Evolutionary conservation across 805 yeast genomes (phyloP), one percentile per base, ranked within the genome.

Genomic region (Spathaspora gorwiae): DNA sequence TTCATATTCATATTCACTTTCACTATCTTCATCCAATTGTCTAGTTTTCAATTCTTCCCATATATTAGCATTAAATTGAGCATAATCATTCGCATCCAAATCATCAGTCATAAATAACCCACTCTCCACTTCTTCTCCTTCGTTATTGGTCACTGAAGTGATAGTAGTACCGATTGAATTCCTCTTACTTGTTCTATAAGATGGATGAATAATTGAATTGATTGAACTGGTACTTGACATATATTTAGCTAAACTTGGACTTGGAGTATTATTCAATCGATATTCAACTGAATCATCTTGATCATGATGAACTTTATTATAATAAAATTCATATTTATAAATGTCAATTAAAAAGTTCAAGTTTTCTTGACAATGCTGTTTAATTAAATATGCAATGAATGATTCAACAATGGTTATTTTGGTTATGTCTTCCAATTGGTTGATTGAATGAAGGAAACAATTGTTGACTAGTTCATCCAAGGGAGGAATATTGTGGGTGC

Each of bases 311-410:
- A 48, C 27, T 26, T 48, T 51, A 43, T 70, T 72, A 64, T 70
- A 72, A 44, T 61, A 65, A 55, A 67, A 64, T 49, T 75, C 78
- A 55, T 75, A 75, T 41, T 66, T 68, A 56, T 56, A 74, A 11
- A 75, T 73, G 46, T 73, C 77, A 8, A 74, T 63, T 29, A 75
- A 54, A 46, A 75, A 75, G 38, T 63, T 54, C 36, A 75, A 60
- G 55, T 72, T 74, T 54, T 75, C 80, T 43, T 64, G 65, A 54
- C 77, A 70, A 49, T 75, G 79, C 32, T 65, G 60, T 26, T 59
- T 56, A 13, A 37, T 45, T 11, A 73, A 56, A 48, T 59, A 69
- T 12, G 58, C 54, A 40, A 56, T 57, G 54, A 75, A 75, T 38
- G 54, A 48, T 9, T 51, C 48, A 34, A 55, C 69, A 24, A 47